Evolutionary conservation across 208 protist genomes (phyloP).

Genomic region (Wallacemonas collosoma): DNA sequence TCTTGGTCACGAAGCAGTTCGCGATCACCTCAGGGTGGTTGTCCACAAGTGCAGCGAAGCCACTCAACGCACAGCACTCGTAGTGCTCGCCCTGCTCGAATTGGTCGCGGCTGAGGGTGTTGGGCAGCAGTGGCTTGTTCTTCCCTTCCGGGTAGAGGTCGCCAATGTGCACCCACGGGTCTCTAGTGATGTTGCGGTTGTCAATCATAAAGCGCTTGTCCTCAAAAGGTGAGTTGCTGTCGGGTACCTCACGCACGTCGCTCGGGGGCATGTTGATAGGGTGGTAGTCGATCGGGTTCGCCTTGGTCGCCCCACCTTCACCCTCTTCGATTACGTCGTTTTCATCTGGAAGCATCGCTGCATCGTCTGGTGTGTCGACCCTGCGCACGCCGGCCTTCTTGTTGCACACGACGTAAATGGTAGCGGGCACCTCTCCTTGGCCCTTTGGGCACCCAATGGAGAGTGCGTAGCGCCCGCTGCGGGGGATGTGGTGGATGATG

Average conservation of each 20-base stretch:
- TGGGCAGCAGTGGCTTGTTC: slow-evolving; percentile 54
- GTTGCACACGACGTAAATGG: slow-evolving; percentile 41
- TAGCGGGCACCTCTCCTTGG: slow-evolving; percentile 33
- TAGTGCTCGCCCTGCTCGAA: slow-evolving; percentile 50
- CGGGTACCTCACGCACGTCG: slow-evolving; percentile 27
- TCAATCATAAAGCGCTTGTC: slow-evolving; percentile 34
- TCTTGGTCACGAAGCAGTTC: slow-evolving; percentile 63
- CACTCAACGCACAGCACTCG: slow-evolving; percentile 60
- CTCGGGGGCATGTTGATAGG: slow-evolving; percentile 32
- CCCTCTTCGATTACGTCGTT: slow-evolving; percentile 47
- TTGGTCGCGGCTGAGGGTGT: slow-evolving; percentile 54
- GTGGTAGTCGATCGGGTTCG: slow-evolving; percentile 51
- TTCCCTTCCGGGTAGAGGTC: slow-evolving; percentile 72
- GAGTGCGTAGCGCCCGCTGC: slow-evolving; percentile 50
- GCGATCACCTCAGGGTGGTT: slow-evolving; percentile 51
- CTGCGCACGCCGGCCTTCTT: slow-evolving; percentile 18
- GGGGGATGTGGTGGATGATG: slow-evolving; percentile 42
- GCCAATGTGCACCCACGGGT: slow-evolving; percentile 46
- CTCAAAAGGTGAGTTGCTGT: slow-evolving; percentile 37
- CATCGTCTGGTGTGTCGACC: slow-evolving; percentile 46
- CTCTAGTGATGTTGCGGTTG: slow-evolving; percentile 28
- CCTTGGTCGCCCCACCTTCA: slow-evolving; percentile 18
- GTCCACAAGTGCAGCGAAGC: slow-evolving; percentile 45
- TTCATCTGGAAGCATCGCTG: slow-evolving; percentile 41
- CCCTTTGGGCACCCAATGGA: slow-evolving; percentile 53